phyloP scores from a whole-genome alignment of 257 asterid genomes.

The Fraxinus quadrangulata region DNA sequence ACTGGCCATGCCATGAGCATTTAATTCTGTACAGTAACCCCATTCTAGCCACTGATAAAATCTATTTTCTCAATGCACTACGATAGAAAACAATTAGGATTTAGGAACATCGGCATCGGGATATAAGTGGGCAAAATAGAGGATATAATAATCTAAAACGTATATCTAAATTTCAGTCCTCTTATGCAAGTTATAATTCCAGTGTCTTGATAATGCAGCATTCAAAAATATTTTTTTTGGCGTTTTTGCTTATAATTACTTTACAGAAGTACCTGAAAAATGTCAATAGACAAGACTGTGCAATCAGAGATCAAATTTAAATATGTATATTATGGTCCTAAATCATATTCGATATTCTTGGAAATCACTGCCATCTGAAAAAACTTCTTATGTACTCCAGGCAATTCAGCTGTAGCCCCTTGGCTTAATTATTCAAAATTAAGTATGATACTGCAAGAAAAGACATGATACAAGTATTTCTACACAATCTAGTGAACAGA shows the following conservation, averaged over 20 bases:
- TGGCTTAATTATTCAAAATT: not conserved
- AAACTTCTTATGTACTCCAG: not conserved
- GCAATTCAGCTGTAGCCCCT: not conserved
- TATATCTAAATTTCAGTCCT: not conserved
- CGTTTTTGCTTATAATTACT: not conserved
- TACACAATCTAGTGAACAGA: no score
- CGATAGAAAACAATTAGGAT: no score
- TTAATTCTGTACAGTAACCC: not conserved
- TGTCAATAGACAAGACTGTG: not conserved
- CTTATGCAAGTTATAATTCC: not conserved
- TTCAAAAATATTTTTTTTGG: not conserved
- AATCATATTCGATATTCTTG: not conserved
- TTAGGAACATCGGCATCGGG: not conserved
- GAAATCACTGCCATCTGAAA: not conserved
- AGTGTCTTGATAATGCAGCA: not conserved
- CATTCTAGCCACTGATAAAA: not conserved
- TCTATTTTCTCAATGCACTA: not conserved
- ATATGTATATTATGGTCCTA: not conserved
- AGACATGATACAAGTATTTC: not conserved
- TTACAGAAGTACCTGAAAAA: not conserved
- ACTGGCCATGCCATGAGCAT: not conserved
- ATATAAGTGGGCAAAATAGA: not conserved
- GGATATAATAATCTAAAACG: not conserved
- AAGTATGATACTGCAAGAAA: not conserved
- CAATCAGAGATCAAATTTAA: not conserved